Evolutionary conservation across 2,329 filamentous ascomycete genomes (phyloP), one percentile per base, ranked within the genome.

Genomic region (Trichothecium roseum): DNA sequence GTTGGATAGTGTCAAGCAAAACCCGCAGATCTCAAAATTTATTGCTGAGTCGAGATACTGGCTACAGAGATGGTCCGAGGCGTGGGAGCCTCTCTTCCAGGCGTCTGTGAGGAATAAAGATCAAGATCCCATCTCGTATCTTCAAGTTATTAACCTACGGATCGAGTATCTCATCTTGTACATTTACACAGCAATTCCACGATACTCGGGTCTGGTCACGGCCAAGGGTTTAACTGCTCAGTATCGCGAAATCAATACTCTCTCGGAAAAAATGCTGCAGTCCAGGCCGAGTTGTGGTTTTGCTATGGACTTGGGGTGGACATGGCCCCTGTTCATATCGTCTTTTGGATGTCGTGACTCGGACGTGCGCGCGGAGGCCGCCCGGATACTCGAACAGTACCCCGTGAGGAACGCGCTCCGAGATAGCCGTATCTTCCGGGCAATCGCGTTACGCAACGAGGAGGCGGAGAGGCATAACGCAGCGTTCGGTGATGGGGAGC

Each of bases 221-320:
- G 55, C 61, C 31, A 55, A 51, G 22, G 45, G 48, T 4, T 51
- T 66, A 30, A 67, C 61, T 4, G 59, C 62, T 0, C 52, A 60
- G 27, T 65, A 66, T 40, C 54, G 46, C 12, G 63, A 67, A 43
- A 56, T 66, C 15, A 62, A 56, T 22, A 39, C 40, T 1, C 52
- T 63, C 5, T 52, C 55, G 5, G 59, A 60, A 37, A 54, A 51
- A 3, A 39, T 66, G 4, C 53, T 67, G 17, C 42, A 43, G 18
- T 46, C 50, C 9, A 52, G 55, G 10, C 55, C 48, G 9, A 59
- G 45, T 38, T 58, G 57, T n/a, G 52, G 52, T 34, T 66, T 67
- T 39, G 55, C 63, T 1, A 62, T 67, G 59, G 63, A 67, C 38
- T 56, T 60, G 3, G 64, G 64, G 1, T 63, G 60, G 46, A 63